These are phyloP conservation scores for Drechslerella dactyloides DNA, from an alignment of 2,329 filamentous ascomycete genomes.

Conservation along the genomic window DNA sequence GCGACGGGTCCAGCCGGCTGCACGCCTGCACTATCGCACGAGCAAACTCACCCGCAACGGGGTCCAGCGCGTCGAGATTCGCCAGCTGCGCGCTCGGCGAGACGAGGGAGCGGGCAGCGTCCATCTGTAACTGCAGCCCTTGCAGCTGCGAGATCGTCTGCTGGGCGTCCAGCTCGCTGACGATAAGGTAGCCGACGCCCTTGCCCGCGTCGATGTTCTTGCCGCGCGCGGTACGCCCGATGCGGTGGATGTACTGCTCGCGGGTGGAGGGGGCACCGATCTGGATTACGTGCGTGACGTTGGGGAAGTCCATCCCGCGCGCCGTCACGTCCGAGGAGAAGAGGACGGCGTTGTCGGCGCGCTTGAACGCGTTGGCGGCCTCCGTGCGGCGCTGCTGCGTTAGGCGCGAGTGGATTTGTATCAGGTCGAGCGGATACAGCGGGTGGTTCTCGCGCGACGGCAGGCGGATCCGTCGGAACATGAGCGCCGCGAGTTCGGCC, in stretches of 20 bases:
- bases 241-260: conserved; percentile 77
- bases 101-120: conserved; percentile 58
- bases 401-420: conserved; percentile 80
- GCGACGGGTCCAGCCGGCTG: conserved; percentile 4
- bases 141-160: conserved; percentile 64
- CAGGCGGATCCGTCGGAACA: conserved; percentile 51
- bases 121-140: conserved; percentile 59
- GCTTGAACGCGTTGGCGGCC: conserved; percentile 76
- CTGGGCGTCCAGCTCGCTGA: conserved; percentile 63
- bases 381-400: conserved; percentile 72
- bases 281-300: conserved; percentile 80
- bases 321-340: conserved; percentile 82
- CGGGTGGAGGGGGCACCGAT: conserved; percentile 69
- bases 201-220: conserved; percentile 61
- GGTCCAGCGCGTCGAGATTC: conserved; percentile 20
- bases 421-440: conserved; percentile 58
- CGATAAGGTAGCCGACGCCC: conserved; percentile 68
- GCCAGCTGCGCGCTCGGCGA: conserved; percentile 63
- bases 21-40: conserved; percentile 26
- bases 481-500: conserved; percentile 62
- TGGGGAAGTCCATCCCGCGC: conserved; percentile 81
- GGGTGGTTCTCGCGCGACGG: conserved; percentile 39
- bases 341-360: conserved; percentile 64
- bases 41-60: conserved; percentile 23
- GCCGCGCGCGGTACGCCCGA: conserved; percentile 76